Evolutionary conservation across 106 monocot species (phyloP).

Genomic region (Phalaenopsis aphrodite): DNA sequence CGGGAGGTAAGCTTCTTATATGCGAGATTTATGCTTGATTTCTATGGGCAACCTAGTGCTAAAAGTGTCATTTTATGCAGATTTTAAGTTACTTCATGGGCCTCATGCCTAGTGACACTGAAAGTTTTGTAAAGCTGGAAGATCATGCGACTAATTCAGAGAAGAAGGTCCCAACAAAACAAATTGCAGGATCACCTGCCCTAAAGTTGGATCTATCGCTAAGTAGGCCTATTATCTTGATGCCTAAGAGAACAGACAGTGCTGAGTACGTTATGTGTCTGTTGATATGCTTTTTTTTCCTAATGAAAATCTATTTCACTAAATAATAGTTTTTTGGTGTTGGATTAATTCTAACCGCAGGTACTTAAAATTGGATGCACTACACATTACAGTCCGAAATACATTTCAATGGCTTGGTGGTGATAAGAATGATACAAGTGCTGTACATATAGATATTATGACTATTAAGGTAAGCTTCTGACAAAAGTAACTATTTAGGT

Average conservation of each 20-base stretch:
- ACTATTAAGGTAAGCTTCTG: constrained; percentile 53
- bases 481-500: neutral
- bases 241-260: constrained; percentile 79
- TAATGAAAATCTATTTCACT: neutral
- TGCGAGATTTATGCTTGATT: neutral
- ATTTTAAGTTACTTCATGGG: constrained; percentile 85
- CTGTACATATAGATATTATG: constrained; percentile 77
- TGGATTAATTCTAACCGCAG: constrained; percentile 30
- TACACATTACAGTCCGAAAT: constrained; percentile 73
- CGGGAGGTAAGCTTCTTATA: constrained; percentile 59
- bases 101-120: constrained; percentile 55
- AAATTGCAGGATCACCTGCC: constrained; percentile 92
- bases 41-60: neutral
- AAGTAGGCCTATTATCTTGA: constrained; percentile 77
- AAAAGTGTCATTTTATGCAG: constrained; percentile 28
- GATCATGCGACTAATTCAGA: constrained; percentile 82
- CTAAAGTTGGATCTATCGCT: constrained; percentile 87
- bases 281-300: neutral
- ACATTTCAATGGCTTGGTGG: constrained; percentile 81
- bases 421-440: constrained; percentile 56
- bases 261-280: constrained; percentile 49
- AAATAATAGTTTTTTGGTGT: neutral
- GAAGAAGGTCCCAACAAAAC: constrained; percentile 68
- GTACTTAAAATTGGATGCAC: constrained; percentile 87
- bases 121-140: constrained; percentile 69